These are phyloP conservation scores for Tulasnella sp. DNA, from an alignment of 768 basidiomycete species.

Conservation along the genomic window DNA sequence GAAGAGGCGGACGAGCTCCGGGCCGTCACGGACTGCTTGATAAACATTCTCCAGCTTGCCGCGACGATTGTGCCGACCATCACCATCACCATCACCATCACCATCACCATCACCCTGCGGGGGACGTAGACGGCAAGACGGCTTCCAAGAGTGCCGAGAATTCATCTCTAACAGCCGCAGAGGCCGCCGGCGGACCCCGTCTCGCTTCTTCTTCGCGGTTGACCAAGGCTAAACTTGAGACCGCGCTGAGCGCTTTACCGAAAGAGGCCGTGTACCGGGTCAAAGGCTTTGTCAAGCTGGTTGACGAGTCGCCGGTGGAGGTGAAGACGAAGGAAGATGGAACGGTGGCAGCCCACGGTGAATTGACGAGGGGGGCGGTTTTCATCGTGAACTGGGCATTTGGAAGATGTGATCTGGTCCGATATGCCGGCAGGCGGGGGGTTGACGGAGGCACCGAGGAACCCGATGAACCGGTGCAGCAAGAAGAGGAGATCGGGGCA, in stretches of 20 bases:
- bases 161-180: not conserved
- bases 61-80: not conserved
- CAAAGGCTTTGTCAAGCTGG: conserved; percentile 70
- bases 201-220: conserved; percentile 18
- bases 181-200: too few relatives aligned
- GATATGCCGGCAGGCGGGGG: conserved; percentile 16
- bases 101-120: not conserved
- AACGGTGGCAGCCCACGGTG: conserved; percentile 17
- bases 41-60: conserved; percentile 3
- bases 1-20: conserved; percentile 29
- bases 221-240: conserved; percentile 30
- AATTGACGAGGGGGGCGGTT: conserved; percentile 16
- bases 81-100: conserved; percentile 20
- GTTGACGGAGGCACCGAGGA: not conserved
- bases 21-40: not conserved
- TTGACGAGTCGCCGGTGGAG: not conserved
- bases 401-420: conserved; percentile 62
- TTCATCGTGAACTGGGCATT: conserved; percentile 90
- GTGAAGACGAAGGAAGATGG: too few relatives aligned
- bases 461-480: not conserved
- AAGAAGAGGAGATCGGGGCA: not conserved
- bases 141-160: not conserved
- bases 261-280: conserved; percentile 70
- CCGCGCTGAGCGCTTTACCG: conserved; percentile 40
- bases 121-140: not conserved